Percentiles rank a stretch among this genome's conserved stretches.
Conservation (phyloP, 148 eudicot species). For the Chenopodium suecicum region DNA sequence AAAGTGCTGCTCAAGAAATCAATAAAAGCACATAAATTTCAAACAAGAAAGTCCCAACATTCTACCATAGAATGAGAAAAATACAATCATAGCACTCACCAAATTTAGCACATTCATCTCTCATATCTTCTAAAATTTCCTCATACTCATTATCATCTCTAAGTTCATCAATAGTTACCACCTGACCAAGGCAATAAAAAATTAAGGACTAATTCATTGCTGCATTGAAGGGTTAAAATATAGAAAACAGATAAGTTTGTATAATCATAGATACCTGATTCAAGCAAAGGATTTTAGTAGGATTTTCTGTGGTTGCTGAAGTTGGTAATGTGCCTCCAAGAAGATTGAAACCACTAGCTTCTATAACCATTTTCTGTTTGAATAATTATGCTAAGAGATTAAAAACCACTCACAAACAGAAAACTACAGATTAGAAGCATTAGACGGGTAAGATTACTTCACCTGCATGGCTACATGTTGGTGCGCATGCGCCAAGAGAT, state of each 20-base stretch:
- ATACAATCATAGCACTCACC: constrained; percentile 44
- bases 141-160: constrained; percentile 79
- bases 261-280: constrained; percentile 49
- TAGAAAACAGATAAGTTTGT: background rate
- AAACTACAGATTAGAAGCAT: background rate
- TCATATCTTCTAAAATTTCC: constrained; percentile 91
- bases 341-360: constrained; percentile 51
- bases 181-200: constrained; percentile 32
- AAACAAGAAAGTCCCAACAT: too few species aligned
- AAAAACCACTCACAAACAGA: background rate
- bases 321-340: constrained; percentile 32
- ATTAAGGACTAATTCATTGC: background rate
- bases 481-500: constrained; percentile 75
- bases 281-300: constrained; percentile 85
- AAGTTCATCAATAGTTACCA: constrained; percentile 64
- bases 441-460: background rate
- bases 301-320: constrained; percentile 36
- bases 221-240: background rate
- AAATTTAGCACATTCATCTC: constrained; percentile 78
- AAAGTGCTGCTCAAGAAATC: background rate
- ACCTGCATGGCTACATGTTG: constrained; percentile 93
- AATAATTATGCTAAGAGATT: background rate
- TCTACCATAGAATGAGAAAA: too few species aligned
- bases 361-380: constrained; percentile 56
- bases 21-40: background rate